phyloP scores from a whole-genome alignment of 2,329 filamentous ascomycete species.

The Penicillium corylophilum region DNA sequence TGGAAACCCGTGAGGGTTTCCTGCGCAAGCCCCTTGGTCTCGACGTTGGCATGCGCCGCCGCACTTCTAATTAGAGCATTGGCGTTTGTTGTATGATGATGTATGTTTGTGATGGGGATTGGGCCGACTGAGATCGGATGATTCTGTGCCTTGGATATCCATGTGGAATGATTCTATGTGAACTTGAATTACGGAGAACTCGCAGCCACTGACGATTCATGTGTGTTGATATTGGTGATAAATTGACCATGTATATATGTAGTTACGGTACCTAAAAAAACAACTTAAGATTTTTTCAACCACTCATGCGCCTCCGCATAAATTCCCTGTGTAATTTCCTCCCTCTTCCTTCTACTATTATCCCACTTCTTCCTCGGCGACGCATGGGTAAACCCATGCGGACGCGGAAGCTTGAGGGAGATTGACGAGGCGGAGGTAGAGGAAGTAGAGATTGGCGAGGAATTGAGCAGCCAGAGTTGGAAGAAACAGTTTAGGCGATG shows the following conservation, averaged over 20 bases:
- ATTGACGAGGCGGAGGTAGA: too few species aligned
- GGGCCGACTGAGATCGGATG: not conserved
- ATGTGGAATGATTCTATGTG: conserved; percentile 7
- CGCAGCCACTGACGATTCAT: conserved; percentile 10
- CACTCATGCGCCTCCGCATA: too few species aligned
- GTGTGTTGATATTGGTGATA: not conserved
- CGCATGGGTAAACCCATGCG: too few species aligned
- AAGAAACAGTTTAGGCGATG: too few species aligned
- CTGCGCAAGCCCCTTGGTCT: conserved; percentile 74
- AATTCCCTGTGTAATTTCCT: too few species aligned
- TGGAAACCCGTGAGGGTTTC: conserved; percentile 80
- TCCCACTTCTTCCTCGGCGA: too few species aligned
- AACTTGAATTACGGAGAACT: not conserved
- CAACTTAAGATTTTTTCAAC: too few species aligned
- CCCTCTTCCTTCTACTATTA: too few species aligned
- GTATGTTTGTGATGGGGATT: not conserved
- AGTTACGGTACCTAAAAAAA: too few species aligned
- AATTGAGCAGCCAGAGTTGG: too few species aligned
- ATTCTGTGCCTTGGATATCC: not conserved
- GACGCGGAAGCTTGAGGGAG: too few species aligned
- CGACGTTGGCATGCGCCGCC: conserved; percentile 61
- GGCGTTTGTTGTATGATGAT: not conserved
- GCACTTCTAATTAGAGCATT: not conserved
- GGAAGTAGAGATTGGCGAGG: too few species aligned
- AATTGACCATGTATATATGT: conserved; percentile 10